These are phyloP conservation scores for Fomitopsis pulvina DNA, from an alignment of 768 basidiomycete genomes.

Conservation along the genomic window DNA sequence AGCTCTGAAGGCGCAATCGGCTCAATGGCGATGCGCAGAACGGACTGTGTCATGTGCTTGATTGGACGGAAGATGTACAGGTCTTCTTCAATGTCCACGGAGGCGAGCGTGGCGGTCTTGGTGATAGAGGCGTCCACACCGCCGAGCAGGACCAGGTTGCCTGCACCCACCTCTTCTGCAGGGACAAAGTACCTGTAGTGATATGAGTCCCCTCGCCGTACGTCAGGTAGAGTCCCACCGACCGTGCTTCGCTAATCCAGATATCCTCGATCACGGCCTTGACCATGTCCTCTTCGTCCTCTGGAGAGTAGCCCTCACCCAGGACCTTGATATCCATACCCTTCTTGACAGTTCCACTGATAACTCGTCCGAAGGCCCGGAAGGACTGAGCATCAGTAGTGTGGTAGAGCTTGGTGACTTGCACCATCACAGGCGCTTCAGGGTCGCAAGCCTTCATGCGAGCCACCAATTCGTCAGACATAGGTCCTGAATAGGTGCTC, in stretches of 20 bases:
- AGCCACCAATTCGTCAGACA: slow-evolving; percentile 69
- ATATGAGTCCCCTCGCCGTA: not conserved
- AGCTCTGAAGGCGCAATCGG: slow-evolving; percentile 96
- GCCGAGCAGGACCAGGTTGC: slow-evolving; percentile 87
- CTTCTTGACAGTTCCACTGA: slow-evolving; percentile 84
- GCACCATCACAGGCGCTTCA: slow-evolving; percentile 86
- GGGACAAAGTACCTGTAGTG: slow-evolving; percentile 78
- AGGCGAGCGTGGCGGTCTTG: slow-evolving; percentile 87
- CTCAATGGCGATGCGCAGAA: slow-evolving; percentile 97
- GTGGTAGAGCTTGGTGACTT: slow-evolving; percentile 91
- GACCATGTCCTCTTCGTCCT: slow-evolving; percentile 98
- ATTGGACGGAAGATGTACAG: slow-evolving; percentile 94
- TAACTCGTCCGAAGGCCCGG: slow-evolving; percentile 89
- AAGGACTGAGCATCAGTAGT: slow-evolving; percentile 96
- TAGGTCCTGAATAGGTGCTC: slow-evolving; percentile 82
- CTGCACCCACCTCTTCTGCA: slow-evolving; percentile 81
- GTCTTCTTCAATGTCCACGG: slow-evolving; percentile 71
- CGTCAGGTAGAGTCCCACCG: slow-evolving; percentile 12
- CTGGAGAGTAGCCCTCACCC: slow-evolving; percentile 96
- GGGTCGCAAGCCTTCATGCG: slow-evolving; percentile 82
- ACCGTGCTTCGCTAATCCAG: slow-evolving; percentile 91
- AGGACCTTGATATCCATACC: slow-evolving; percentile 90
- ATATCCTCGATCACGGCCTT: slow-evolving; percentile 77
- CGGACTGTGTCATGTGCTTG: slow-evolving; percentile 94
- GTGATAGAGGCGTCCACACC: slow-evolving; percentile 93